A percentile compares a stretch with the other conserved stretches of the same genome.
Evolutionary conservation across 345 rosid genomes (phyloP).

Genomic region (Citrus glauca): DNA sequence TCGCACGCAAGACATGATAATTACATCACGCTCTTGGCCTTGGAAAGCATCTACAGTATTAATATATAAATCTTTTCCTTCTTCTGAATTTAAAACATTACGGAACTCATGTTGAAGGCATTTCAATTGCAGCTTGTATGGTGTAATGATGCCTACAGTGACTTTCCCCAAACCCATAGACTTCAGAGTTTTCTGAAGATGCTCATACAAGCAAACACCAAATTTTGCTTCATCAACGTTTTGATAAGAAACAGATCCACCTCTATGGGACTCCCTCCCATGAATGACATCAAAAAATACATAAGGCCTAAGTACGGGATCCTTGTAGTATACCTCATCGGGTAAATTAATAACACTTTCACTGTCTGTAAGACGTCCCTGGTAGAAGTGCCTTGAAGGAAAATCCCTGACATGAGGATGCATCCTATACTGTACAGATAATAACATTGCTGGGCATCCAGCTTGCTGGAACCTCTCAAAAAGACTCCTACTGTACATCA

Average conservation of each 20-base stretch:
- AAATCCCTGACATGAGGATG: slow-evolving; percentile 97
- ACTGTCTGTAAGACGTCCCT: slow-evolving; percentile 94
- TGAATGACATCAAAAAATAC: slow-evolving; percentile 80
- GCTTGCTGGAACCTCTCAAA: slow-evolving; percentile 98
- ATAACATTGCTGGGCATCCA: slow-evolving; percentile 92
- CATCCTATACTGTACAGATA: slow-evolving; percentile 98
- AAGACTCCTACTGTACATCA: slow-evolving; percentile 91
- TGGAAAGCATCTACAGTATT: slow-evolving; percentile 99
- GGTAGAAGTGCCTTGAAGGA: slow-evolving; percentile 93
- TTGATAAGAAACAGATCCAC: slow-evolving; percentile 96
- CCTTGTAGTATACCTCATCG: slow-evolving; percentile 84
- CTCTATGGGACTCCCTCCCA: slow-evolving; percentile 95
- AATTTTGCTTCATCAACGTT: slow-evolving; percentile 90
- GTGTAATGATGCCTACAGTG: slow-evolving; percentile 91
- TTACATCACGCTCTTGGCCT: slow-evolving; percentile 99
- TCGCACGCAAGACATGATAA: slow-evolving; percentile 99
- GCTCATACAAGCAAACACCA: slow-evolving; percentile 84
- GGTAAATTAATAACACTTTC: slow-evolving; percentile 75
- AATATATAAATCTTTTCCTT: slow-evolving; percentile 88
- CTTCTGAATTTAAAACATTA: slow-evolving; percentile 72
- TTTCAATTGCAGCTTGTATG: slow-evolving; percentile 95
- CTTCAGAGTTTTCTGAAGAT: slow-evolving; percentile 77
- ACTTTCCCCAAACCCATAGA: slow-evolving; percentile 65
- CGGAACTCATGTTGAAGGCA: slow-evolving; percentile 90
- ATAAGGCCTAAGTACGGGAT: slow-evolving; percentile 85